Base-by-base conservation (phyloP, 2,329 filamentous ascomycete genomes). In the Pseudogymnoascus sp. region DNA sequence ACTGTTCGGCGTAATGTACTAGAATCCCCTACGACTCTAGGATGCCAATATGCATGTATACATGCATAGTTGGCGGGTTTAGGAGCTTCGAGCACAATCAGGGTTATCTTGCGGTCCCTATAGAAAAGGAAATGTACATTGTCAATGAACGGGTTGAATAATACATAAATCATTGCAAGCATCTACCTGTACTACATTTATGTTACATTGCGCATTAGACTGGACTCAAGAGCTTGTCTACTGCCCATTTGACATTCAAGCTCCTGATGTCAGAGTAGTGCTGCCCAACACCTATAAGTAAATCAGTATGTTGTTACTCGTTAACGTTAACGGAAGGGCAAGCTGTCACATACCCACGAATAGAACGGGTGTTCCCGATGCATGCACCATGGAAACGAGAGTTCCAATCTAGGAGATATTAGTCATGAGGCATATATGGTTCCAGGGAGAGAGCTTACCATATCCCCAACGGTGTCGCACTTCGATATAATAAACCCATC, bases 401-500 rank as follows among this genome's bases (percentile, higher is more conserved):
- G 93, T 97, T 2, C 88, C 75, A 62, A 77, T 73, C 68, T 69
- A 23, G 25, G 30, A 33, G 22, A 25, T 39, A 28, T 38, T 58
- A 58, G 64, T 52, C 25, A 33, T 9, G 22, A 19, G 41, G 5
- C 49, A 33, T 38, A 49, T 45, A 65, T 52, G 11, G 25, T 60
- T 65, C 12, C 30, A 7, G 19, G 22, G 28, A 59, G 58, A 60
- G 16, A 33, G 68, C 84, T 92, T 45, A 97, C 92, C 92, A 97
- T 97, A 77, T 97, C 93, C n/a, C 94, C 95, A 38, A 99, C 95
- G 0, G 94, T 99, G 77, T 99, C 94, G 74, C 94, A 97, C 77
- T 99, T 99, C 64, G 89, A 93, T 69, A 99, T 97, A 73, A 99
- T 96, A 76, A 99, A 99, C 5, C 94, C 94, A 76, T 99, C 95